phyloP scores from a whole-genome alignment of 306 rosid species.

The Comarum palustre region DNA sequence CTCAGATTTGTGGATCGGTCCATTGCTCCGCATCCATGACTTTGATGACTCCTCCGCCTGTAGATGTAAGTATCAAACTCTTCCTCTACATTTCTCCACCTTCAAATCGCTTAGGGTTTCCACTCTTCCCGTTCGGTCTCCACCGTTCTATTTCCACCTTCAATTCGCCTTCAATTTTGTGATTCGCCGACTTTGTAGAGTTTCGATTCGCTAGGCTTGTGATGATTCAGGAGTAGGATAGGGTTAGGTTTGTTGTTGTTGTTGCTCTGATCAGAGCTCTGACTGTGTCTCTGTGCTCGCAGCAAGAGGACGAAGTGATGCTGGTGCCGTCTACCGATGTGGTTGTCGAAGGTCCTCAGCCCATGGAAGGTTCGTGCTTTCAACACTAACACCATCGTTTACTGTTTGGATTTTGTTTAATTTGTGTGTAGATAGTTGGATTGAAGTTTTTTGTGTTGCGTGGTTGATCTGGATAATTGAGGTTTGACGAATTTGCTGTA shows the following conservation, averaged over 20 bases:
- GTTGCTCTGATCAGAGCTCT: slow-evolving; percentile 32
- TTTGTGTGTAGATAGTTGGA: background rate
- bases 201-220: slow-evolving; percentile 38
- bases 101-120: slow-evolving; percentile 25
- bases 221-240: slow-evolving; percentile 31
- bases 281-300: slow-evolving; percentile 32
- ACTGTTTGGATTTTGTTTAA: slow-evolving; percentile 11
- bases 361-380: slow-evolving; percentile 50
- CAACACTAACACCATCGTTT: background rate
- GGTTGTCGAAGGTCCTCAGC: slow-evolving; percentile 57
- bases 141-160: too few relatives aligned
- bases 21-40: slow-evolving; percentile 44
- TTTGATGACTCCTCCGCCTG: slow-evolving; percentile 50
- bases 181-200: slow-evolving; percentile 9
- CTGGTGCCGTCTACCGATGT: slow-evolving; percentile 56
- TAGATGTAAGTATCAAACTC: slow-evolving; percentile 37
- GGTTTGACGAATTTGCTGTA: background rate
- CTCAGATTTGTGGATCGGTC: slow-evolving; percentile 50
- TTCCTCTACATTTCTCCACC: slow-evolving; percentile 3
- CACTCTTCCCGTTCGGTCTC: slow-evolving; percentile 6
- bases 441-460: slow-evolving; percentile 14
- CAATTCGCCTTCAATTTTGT: slow-evolving; percentile 23
- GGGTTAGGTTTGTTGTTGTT: slow-evolving; percentile 26
- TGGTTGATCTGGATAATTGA: slow-evolving; percentile 20
- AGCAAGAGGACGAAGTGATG: slow-evolving; percentile 62